A percentile compares a stretch with the other conserved stretches of the same genome.
Evolutionary conservation across 495 filamentous ascomycete species (phyloP).

Genomic region (Podospora pseudocomata): DNA sequence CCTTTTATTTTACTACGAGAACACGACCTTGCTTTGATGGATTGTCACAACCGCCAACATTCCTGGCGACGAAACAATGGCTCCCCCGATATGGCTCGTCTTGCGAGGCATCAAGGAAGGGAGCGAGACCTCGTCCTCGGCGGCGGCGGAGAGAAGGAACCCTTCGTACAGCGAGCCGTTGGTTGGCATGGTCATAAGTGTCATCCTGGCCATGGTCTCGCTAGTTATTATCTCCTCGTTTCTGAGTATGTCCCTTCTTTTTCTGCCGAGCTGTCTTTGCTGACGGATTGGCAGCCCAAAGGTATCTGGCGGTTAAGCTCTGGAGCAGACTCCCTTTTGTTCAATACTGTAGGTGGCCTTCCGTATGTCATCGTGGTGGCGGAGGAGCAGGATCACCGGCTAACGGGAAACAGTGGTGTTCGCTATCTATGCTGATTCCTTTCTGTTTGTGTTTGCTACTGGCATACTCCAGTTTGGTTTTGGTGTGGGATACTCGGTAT

Average conservation of each 20-base stretch:
- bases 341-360: conserved; percentile 41
- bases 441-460: conserved; percentile 48
- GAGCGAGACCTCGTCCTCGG: neutral
- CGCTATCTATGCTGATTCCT: conserved; percentile 50
- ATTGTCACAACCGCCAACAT: neutral
- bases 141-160: neutral
- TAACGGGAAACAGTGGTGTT: conserved; percentile 41
- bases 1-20: neutral
- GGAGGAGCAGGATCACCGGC: too few species aligned
- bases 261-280: conserved; percentile 1
- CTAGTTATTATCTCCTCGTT: conserved; percentile 43
- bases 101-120: conserved; percentile 1
- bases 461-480: conserved; percentile 49
- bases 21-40: neutral
- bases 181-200: conserved; percentile 39
- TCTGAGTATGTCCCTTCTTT: conserved; percentile 36
- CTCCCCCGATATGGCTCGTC: conserved; percentile 8
- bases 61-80: conserved; percentile 14
- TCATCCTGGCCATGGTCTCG: conserved; percentile 42
- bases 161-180: conserved; percentile 26
- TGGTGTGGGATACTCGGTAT: conserved; percentile 40
- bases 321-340: conserved; percentile 47
- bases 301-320: conserved; percentile 34
- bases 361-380: too few species aligned
- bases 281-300: conserved; percentile 30